Conservation (phyloP, 139 green algal species). For the Edaphochlamys debaryana region DNA sequence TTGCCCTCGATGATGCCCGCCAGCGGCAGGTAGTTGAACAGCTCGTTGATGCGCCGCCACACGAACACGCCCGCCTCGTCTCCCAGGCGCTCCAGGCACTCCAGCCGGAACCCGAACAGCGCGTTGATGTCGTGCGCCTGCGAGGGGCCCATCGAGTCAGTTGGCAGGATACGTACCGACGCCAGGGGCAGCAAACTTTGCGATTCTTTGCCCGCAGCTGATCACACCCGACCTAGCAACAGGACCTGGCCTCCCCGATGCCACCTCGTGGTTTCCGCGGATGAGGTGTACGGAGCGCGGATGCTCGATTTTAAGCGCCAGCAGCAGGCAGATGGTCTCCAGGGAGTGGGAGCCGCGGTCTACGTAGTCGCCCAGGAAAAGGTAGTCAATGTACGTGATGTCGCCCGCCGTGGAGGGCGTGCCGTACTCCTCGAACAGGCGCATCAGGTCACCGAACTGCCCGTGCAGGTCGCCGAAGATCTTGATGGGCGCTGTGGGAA, state of each 20-base stretch:
- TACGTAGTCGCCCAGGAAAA: conserved; percentile 96
- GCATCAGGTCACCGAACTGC: conserved; percentile 99
- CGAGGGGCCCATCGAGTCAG: too few relatives aligned
- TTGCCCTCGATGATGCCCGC: conserved; percentile 95
- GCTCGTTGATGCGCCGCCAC: conserved; percentile 95
- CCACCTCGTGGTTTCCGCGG: conserved; percentile 97
- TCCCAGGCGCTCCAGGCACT: conserved; percentile 96
- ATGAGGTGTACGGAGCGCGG: conserved; percentile 95
- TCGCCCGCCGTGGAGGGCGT: conserved; percentile 94
- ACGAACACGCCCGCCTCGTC: conserved; percentile 85
- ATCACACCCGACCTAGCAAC: too few relatives aligned
- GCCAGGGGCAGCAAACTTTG: too few relatives aligned
- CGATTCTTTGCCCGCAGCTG: too few relatives aligned
- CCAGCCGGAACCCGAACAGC: conserved; percentile 98
- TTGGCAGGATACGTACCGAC: not conserved
- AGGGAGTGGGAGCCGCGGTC: conserved; percentile 76
- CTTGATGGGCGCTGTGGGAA: conserved; percentile 95
- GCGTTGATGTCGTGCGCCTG: conserved; percentile 96
- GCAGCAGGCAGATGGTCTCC: conserved; percentile 92
- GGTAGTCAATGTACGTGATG: conserved; percentile 99
- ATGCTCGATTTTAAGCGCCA: conserved; percentile 97
- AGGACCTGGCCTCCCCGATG: too few relatives aligned
- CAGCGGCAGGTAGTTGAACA: conserved; percentile 99
- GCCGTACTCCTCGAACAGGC: conserved; percentile 99
- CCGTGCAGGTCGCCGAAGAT: conserved; percentile 99